These are phyloP conservation scores for Xerocomus alliaceus DNA, from an alignment of 1,284 basidiomycete species.

Conservation along the genomic window DNA sequence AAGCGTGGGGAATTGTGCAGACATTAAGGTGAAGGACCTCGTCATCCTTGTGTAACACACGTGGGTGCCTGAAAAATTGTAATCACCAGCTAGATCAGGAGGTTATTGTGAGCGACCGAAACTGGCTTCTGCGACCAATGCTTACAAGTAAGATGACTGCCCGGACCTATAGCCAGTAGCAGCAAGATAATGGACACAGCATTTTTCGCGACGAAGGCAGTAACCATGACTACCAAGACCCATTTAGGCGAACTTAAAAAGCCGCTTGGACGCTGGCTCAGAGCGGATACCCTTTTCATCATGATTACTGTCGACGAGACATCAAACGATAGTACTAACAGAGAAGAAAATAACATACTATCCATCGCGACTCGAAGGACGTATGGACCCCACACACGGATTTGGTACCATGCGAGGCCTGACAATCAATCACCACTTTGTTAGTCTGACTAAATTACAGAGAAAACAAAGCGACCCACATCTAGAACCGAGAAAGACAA, in stretches of 20 bases:
- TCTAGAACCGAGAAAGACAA: conserved; percentile 12
- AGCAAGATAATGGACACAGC: conserved; percentile 8
- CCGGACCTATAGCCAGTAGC: conserved; percentile 18
- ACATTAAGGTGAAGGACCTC: not conserved
- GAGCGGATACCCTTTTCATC: conserved; percentile 26
- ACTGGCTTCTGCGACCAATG: not conserved
- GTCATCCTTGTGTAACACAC: conserved; percentile 19
- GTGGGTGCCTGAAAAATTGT: not conserved
- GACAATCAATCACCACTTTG: not conserved
- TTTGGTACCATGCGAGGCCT: conserved; percentile 25
- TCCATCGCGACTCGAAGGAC: conserved; percentile 29
- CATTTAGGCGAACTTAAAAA: conserved; percentile 13
- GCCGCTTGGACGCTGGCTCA: conserved; percentile 8
- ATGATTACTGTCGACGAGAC: conserved; percentile 18
- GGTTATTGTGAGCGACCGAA: not conserved
- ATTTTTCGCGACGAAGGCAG: conserved; percentile 16
- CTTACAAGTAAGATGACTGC: conserved; percentile 12
- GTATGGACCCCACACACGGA: conserved; percentile 20
- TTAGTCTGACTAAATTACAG: not conserved
- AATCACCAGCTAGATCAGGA: conserved; percentile 2
- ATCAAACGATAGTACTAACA: not conserved
- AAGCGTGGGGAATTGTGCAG: conserved; percentile 3
- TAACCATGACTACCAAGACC: conserved; percentile 13
- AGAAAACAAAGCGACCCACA: conserved; percentile 9
- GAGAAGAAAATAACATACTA: conserved; percentile 11